Base-by-base conservation (phyloP, 2,329 filamentous ascomycete species). In the Aotearoamyces nothofagi region DNA sequence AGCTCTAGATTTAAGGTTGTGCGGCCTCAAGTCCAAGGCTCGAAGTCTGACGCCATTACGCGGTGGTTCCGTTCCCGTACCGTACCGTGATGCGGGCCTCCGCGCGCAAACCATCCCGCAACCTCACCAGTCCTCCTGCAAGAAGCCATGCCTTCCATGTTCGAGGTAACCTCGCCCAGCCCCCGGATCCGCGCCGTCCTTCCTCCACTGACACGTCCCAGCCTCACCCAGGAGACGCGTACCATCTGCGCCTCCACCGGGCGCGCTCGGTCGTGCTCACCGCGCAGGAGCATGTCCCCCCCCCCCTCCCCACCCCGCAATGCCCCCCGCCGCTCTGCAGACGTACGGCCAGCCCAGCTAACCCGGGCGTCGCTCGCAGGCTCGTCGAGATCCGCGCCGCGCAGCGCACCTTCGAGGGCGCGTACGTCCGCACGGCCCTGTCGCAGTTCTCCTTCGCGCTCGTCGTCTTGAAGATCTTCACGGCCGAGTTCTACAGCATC, bases 401-500 rank as follows among this genome's bases (percentile, higher is more conserved):
- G 8, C 90, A 98, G 52, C 73, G 90, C 31, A 98, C 90, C 2
- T 98, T 96, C 45, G 90, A 98, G 55, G 90, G 90, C 13, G 90
- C 90, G 13, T 98, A 96, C 55, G 78, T 94, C 47, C 80, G 90
- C 36, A 98, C 90, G 0, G 86, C 87, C 3, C 70, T 98, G 12
- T 82, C 81, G 3, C 86, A 96, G 48, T 96, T 96, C 60, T 87
- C 80, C 32, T 96, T 98, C 53, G 77, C 87, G 12, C 73, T 98
- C 27, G 76, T 98, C 38, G 81, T 98, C 29, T 71, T 93, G 41
- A 93, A 92, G 58, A 92, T 98, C 54, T 96, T 98, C 59, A 94
- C 84, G 6, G 69, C 76, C 29, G 90, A 96, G 50, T 96, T 98
- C 61, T 96, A 96, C 56, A 74, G 78, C 41, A 93, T 94, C 38